Percentiles rank a stretch among this genome's conserved stretches.
These are phyloP conservation scores for Cubamyces sp. DNA, from an alignment of 768 basidiomycete genomes.

Conservation along the genomic window DNA sequence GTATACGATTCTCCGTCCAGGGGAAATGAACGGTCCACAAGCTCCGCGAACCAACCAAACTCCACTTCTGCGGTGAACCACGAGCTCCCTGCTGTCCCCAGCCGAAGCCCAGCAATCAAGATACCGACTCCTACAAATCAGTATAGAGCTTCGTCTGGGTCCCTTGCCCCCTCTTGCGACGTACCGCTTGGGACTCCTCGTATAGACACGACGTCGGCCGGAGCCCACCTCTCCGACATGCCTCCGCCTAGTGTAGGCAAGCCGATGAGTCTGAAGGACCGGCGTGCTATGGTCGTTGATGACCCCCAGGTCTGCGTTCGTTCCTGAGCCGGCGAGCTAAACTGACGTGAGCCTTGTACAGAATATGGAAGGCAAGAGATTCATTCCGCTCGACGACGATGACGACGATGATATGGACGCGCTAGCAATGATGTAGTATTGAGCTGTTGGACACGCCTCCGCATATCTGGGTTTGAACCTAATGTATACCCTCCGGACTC, in stretches of 20 bases:
- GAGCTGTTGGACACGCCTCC: not conserved
- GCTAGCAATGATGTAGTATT: not conserved
- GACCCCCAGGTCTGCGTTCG: constrained; percentile 14
- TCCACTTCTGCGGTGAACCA: too few species aligned
- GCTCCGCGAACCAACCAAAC: too few species aligned
- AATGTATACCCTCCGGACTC: too few species aligned
- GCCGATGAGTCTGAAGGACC: constrained; percentile 33
- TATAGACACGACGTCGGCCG: not conserved
- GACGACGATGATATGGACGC: constrained; percentile 34
- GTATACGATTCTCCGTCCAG: too few species aligned
- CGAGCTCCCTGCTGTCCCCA: too few species aligned
- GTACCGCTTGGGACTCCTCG: not conserved
- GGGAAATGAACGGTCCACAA: too few species aligned
- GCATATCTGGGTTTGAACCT: too few species aligned
- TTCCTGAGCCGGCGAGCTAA: not conserved
- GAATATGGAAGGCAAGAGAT: constrained; percentile 33
- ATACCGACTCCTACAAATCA: too few species aligned
- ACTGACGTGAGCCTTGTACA: not conserved
- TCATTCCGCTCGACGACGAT: constrained; percentile 35
- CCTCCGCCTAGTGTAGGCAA: constrained; percentile 12
- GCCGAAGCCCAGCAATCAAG: too few species aligned
- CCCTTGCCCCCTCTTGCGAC: not conserved
- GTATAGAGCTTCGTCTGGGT: too few species aligned
- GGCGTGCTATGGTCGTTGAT: constrained; percentile 21
- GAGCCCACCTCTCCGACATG: not conserved